Evolutionary conservation across 768 basidiomycete species (phyloP).

Genomic region (Lentinula guzmanii): DNA sequence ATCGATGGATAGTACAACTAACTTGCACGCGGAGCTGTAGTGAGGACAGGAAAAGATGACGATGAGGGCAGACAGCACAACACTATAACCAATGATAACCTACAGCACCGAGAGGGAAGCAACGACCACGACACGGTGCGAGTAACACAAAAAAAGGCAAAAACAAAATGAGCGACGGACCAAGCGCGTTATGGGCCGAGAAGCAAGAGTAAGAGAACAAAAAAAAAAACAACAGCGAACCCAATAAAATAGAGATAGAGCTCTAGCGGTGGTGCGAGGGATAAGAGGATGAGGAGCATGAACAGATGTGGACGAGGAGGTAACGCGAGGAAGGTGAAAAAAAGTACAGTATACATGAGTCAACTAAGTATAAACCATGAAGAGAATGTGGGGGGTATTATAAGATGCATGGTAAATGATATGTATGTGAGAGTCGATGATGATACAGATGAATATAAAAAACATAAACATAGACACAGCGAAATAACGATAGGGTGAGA

Average conservation of each 20-base stretch:
- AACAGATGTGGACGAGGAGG: slow-evolving; percentile 1
- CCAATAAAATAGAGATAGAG: neutral
- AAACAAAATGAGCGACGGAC: neutral
- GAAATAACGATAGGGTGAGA: slow-evolving; percentile 38
- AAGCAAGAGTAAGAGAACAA: neutral
- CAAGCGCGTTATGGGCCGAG: neutral
- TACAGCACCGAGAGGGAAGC: neutral
- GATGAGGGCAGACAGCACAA: neutral
- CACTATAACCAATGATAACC: neutral
- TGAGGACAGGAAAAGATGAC: neutral
- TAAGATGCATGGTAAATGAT: slow-evolving; percentile 9
- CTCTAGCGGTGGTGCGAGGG: neutral
- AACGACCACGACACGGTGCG: neutral
- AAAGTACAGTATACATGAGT: slow-evolving; percentile 11
- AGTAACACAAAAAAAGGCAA: neutral
- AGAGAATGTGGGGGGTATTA: neutral
- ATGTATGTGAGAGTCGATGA: slow-evolving; percentile 7
- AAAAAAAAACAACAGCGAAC: neutral
- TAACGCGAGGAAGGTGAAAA: slow-evolving; percentile 4
- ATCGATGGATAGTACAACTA: neutral
- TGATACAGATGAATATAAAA: slow-evolving; percentile 15
- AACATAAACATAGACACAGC: slow-evolving; percentile 34
- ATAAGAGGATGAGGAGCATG: neutral
- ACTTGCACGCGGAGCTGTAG: neutral
- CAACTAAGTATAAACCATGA: slow-evolving; percentile 6